A percentile compares a stretch with the other conserved stretches of the same genome.
Conservation (phyloP, 257 asterid species). For the Knoxia roxburghii region DNA sequence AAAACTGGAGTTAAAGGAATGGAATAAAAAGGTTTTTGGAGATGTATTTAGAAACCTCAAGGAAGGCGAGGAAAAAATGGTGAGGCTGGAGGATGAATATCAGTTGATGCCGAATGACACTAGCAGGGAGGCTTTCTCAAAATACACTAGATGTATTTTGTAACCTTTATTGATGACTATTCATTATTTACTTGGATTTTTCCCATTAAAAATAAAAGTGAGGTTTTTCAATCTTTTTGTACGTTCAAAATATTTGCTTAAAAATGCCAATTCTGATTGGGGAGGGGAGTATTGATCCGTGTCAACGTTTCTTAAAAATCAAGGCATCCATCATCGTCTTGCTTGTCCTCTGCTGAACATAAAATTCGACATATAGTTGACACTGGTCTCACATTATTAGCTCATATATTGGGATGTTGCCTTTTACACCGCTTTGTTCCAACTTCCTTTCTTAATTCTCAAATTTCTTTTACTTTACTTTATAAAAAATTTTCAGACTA, state of each 20-base stretch:
- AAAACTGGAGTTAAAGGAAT: too few relatives aligned
- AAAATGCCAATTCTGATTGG: neutral
- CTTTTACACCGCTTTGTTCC: neutral
- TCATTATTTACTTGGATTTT: neutral
- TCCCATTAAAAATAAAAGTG: slow-evolving; percentile 4
- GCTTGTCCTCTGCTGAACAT: neutral
- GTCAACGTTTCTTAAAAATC: neutral
- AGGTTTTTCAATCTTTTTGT: neutral
- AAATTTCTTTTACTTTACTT: neutral
- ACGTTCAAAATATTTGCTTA: neutral
- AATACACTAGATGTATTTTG: too few relatives aligned
- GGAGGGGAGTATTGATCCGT: slow-evolving; percentile 1
- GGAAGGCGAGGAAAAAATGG: too few relatives aligned
- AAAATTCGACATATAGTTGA: neutral
- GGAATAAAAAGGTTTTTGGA: too few relatives aligned
- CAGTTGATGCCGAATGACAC: too few relatives aligned
- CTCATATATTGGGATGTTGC: neutral
- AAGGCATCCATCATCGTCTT: neutral
- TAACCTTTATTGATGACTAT: neutral
- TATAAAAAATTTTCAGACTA: neutral
- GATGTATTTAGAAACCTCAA: too few relatives aligned
- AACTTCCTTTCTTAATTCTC: neutral
- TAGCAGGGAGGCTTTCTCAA: too few relatives aligned
- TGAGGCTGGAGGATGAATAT: too few relatives aligned
- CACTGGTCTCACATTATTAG: neutral